Conservation (phyloP, 83 land plant genomes). For the Larix sibirica region DNA sequence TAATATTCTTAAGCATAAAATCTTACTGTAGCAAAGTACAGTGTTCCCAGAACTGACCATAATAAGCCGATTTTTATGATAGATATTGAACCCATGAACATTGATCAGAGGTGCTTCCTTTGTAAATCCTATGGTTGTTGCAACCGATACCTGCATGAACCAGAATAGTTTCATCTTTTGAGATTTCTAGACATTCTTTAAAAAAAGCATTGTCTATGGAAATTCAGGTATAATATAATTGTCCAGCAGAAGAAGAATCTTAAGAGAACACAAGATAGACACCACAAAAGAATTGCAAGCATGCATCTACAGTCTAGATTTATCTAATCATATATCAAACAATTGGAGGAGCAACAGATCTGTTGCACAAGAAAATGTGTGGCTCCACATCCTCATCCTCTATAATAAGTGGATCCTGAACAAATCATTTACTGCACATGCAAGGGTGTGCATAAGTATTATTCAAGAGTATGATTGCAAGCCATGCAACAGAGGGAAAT, state of each 20-base stretch:
- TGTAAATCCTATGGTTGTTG: constrained; percentile 80
- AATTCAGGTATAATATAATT: background rate
- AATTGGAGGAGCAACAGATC: background rate
- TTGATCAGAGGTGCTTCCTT: constrained; percentile 82
- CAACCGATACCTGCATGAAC: constrained; percentile 53
- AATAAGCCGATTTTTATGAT: constrained; percentile 95
- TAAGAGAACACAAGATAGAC: background rate
- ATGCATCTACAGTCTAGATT: background rate
- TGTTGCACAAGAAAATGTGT: background rate
- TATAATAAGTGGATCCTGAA: background rate
- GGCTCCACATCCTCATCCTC: background rate
- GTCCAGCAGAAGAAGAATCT: background rate
- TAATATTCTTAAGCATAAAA: background rate
- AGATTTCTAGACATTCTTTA: background rate
- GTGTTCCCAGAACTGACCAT: constrained; percentile 49
- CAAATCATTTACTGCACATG: too few species aligned
- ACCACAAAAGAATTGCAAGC: background rate
- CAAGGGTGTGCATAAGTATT: background rate
- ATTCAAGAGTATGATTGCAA: background rate
- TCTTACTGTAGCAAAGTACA: background rate
- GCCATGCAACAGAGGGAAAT: background rate
- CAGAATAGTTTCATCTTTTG: background rate
- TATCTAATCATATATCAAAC: background rate
- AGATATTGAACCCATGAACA: constrained; percentile 89
- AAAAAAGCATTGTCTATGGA: background rate